Evolutionary conservation across 768 basidiomycete genomes (phyloP).

Genomic region (Rhodocollybia butyracea): DNA sequence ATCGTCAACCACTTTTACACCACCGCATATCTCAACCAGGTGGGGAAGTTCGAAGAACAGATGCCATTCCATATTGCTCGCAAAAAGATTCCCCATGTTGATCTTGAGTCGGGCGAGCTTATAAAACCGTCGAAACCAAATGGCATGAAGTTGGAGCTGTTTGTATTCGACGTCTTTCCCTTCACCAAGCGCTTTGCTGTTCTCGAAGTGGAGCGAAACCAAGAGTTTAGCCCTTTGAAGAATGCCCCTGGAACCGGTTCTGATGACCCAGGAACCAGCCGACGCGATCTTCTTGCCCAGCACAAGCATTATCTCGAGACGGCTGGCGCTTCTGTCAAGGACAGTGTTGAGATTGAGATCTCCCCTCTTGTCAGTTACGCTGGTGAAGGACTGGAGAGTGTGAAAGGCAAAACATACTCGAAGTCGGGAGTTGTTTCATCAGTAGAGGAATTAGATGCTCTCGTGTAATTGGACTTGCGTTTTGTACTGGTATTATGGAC

Average conservation of each 20-base stretch:
- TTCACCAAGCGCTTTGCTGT: conserved; percentile 81
- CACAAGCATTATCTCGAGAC: conserved; percentile 79
- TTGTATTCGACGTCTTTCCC: conserved; percentile 99
- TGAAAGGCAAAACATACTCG: conserved; percentile 75
- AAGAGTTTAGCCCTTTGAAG: conserved; percentile 97
- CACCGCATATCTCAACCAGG: conserved; percentile 71
- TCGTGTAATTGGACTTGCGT: conserved; percentile 37
- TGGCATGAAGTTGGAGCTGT: conserved; percentile 98
- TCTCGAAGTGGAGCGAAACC: conserved; percentile 80
- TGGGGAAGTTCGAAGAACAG: conserved; percentile 78
- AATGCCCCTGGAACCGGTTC: conserved; percentile 92
- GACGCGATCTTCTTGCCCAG: conserved; percentile 85
- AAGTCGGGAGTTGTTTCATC: conserved; percentile 68
- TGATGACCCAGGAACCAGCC: conserved; percentile 89
- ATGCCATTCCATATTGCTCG: conserved; percentile 97
- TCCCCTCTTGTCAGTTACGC: conserved; percentile 87
- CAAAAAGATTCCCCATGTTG: conserved; percentile 91
- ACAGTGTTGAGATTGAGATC: conserved; percentile 85
- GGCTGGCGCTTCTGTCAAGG: conserved; percentile 71
- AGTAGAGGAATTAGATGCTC: conserved; percentile 68
- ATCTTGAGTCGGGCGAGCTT: conserved; percentile 59
- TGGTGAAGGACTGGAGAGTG: conserved; percentile 82
- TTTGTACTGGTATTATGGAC: neutral
- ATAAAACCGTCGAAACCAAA: conserved; percentile 90
- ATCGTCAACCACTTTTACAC: conserved; percentile 99